Percentiles rank a stretch among this genome's conserved stretches.
phyloP scores from a whole-genome alignment of 768 basidiomycete genomes.

The Amylocystis lapponica region DNA sequence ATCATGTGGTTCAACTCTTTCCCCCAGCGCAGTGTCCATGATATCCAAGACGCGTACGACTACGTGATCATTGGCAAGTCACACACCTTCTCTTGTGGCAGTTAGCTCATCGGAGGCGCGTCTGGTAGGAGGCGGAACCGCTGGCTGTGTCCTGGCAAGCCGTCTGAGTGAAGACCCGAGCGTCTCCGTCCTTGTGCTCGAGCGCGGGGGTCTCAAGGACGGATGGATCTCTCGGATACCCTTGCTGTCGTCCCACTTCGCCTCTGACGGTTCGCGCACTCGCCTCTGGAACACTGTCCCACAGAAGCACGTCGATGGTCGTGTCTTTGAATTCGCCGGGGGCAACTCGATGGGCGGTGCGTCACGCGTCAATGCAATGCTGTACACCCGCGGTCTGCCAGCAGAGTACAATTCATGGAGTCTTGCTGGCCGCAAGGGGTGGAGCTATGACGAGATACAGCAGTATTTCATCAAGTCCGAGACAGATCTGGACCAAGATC shows the following conservation, averaged over 20 bases:
- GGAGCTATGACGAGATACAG: slow-evolving; percentile 29
- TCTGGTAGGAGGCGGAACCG: slow-evolving; percentile 32
- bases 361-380: slow-evolving; percentile 7
- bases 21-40: too few species aligned
- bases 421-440: slow-evolving; percentile 25
- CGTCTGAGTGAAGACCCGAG: slow-evolving; percentile 29
- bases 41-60: background rate
- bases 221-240: slow-evolving; percentile 24
- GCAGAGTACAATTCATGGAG: slow-evolving; percentile 28
- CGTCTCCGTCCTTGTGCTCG: slow-evolving; percentile 26
- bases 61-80: slow-evolving; percentile 1
- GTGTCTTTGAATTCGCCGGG: background rate
- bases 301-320: slow-evolving; percentile 1
- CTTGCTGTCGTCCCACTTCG: slow-evolving; percentile 23
- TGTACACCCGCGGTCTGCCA: slow-evolving; percentile 22
- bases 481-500: background rate
- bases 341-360: background rate
- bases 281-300: background rate
- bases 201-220: slow-evolving; percentile 20
- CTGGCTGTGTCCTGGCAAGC: slow-evolving; percentile 33
- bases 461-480: slow-evolving; percentile 32
- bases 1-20: too few species aligned
- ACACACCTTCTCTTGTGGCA: background rate
- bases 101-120: slow-evolving; percentile 3
- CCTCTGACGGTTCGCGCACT: slow-evolving; percentile 11